Evolutionary conservation across 2,329 filamentous ascomycete genomes (phyloP).

Genomic region (Penicillium hesseltinei): DNA sequence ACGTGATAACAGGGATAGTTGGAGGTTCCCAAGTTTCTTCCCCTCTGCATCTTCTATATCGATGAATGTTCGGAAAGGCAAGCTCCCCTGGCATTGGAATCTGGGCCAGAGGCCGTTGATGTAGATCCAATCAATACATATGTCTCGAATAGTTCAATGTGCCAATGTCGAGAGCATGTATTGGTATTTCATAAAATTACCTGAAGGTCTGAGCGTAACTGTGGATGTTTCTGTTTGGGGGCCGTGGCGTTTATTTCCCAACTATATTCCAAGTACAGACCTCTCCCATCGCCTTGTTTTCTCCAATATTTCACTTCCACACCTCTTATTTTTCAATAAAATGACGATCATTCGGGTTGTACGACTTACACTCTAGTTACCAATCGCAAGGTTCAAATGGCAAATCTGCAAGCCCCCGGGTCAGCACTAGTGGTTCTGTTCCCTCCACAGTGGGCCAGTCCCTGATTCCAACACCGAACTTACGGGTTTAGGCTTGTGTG

Average conservation of each 20-base stretch:
- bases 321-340: background rate
- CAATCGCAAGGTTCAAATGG: background rate
- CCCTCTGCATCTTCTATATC: background rate
- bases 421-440: background rate
- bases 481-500: background rate
- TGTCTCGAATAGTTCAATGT: too few relatives aligned
- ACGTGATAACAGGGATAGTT: background rate
- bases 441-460: background rate
- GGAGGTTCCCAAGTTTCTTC: too few relatives aligned
- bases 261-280: background rate
- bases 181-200: background rate
- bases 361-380: background rate
- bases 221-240: background rate
- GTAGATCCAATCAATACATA: background rate
- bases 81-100: too few relatives aligned
- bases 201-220: background rate
- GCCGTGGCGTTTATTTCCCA: background rate
- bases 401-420: constrained; percentile 1
- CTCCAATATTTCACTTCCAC: background rate
- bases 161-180: background rate
- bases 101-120: background rate
- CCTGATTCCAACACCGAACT: background rate
- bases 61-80: background rate
- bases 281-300: background rate
- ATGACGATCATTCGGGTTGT: background rate